phyloP scores from a whole-genome alignment of 805 yeast genomes.

The Starmerella sp. region DNA sequence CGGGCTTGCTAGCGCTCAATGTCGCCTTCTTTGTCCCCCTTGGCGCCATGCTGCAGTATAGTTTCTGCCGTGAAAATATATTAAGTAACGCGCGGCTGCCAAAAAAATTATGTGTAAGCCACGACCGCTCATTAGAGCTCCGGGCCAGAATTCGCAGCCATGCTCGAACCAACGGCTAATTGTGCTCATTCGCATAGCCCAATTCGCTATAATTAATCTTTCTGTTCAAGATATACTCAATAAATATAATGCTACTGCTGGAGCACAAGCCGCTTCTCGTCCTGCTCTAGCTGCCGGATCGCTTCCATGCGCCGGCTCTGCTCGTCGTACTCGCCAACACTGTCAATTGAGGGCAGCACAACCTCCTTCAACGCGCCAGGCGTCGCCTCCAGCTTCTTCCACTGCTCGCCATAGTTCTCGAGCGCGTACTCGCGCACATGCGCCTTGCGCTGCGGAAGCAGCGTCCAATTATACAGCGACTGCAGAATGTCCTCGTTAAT shows the following conservation, averaged over 20 bases:
- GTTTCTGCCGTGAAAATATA: not conserved
- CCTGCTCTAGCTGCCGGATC: slow-evolving; percentile 21
- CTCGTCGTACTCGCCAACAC: slow-evolving; percentile 22
- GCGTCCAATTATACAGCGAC: slow-evolving; percentile 36
- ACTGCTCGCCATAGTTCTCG: slow-evolving; percentile 28
- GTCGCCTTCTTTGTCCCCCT: slow-evolving; percentile 6
- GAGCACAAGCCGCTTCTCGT: not conserved
- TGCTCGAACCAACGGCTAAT: too few species aligned
- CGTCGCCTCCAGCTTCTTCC: slow-evolving; percentile 31
- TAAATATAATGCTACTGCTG: not conserved
- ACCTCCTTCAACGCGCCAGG: slow-evolving; percentile 25
- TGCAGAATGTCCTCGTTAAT: slow-evolving; percentile 24
- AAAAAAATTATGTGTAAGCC: not conserved
- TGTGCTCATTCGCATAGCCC: too few species aligned
- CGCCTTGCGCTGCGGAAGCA: slow-evolving; percentile 30
- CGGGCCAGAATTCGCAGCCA: too few species aligned
- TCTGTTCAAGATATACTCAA: not conserved
- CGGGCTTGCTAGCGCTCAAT: slow-evolving; percentile 1
- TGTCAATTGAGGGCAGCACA: slow-evolving; percentile 28
- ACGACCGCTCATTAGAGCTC: not conserved
- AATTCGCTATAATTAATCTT: too few species aligned
- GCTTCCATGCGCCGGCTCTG: slow-evolving; percentile 21
- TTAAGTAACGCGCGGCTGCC: not conserved
- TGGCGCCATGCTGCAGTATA: not conserved
- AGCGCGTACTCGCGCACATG: slow-evolving; percentile 35